phyloP scores from a whole-genome alignment of 2,329 filamentous ascomycete species.

The Phialophora verrucosa region DNA sequence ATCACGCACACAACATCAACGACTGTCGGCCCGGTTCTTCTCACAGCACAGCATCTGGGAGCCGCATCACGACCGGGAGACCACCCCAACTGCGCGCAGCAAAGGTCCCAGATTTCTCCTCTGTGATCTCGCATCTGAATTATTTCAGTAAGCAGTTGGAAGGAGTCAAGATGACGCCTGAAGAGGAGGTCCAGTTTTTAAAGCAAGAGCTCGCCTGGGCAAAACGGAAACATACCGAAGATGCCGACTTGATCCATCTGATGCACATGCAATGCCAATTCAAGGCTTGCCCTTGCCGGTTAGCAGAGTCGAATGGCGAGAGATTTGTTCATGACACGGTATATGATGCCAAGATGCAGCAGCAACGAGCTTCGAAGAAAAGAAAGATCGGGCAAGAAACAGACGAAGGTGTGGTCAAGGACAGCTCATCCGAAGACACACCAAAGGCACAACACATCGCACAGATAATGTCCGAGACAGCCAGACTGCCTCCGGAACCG shows the following conservation, averaged over 20 bases:
- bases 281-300: slow-evolving; percentile 54
- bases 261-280: slow-evolving; percentile 58
- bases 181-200: slow-evolving; percentile 52
- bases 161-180: slow-evolving; percentile 39
- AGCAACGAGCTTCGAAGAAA: slow-evolving; percentile 31
- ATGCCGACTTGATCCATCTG: slow-evolving; percentile 62
- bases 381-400: slow-evolving; percentile 27
- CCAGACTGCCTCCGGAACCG: slow-evolving; percentile 26
- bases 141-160: slow-evolving; percentile 37
- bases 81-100: not conserved
- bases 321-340: slow-evolving; percentile 49
- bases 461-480: not conserved
- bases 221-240: slow-evolving; percentile 52
- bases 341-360: slow-evolving; percentile 39
- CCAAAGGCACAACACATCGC: not conserved
- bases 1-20: not conserved
- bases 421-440: slow-evolving; percentile 2
- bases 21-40: not conserved
- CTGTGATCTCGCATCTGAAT: slow-evolving; percentile 24
- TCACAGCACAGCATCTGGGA: slow-evolving; percentile 1
- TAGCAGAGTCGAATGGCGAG: slow-evolving; percentile 50
- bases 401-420: not conserved
- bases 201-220: slow-evolving; percentile 60
- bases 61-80: not conserved
- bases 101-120: slow-evolving; percentile 13